Evolutionary conservation across 805 yeast genomes (phyloP), one percentile per base, ranked within the genome.

Genomic region (Starmerella cellae): DNA sequence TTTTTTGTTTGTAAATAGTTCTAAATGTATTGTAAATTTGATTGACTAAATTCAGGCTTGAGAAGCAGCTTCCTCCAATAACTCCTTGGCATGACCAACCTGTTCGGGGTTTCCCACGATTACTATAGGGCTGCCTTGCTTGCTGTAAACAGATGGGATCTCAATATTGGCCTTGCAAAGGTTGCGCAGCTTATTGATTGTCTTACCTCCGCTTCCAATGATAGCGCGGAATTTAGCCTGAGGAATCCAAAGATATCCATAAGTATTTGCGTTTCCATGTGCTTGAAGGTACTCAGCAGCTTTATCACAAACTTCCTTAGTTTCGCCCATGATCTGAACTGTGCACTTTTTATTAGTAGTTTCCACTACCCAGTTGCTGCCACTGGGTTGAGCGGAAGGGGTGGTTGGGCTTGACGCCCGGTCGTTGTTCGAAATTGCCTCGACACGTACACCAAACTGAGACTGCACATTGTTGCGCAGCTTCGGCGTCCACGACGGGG

Each of bases 191-290:
- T 64, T 63, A 54, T 70, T 74, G 56, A 83, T 67, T 47, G 72
- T 75, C 28, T 75, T 62, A 37, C 95, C 95, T 51, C 74, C 78
- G 14, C 83, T 75, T 8, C 95, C 95, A 49, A 84, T 73, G 41
- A 83, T 66, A 57, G 38, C 26, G 22, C 37, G 39, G 19, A 34
- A 14, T 26, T 41, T 39, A 18, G 27, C 5, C 8, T 56, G 13
- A 74, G 61, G 44, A 31, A 74, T 62, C 70, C 79, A 79, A 46
- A 80, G 62, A 72, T 74, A 82, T 13, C 77, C 91, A 37, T 64
- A 65, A 33, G 63, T 54, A 35, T 68, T 67, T 39, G 73, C 74
- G 19, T 55, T 53, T 44, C 65, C 55, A 39, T 74, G 74, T 33
- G 60, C 59, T 48, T 71, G 63, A 45, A 83, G 66, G 40, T 65